Conservation (phyloP, 441 rosid genomes). For the Brassica hybrid region DNA sequence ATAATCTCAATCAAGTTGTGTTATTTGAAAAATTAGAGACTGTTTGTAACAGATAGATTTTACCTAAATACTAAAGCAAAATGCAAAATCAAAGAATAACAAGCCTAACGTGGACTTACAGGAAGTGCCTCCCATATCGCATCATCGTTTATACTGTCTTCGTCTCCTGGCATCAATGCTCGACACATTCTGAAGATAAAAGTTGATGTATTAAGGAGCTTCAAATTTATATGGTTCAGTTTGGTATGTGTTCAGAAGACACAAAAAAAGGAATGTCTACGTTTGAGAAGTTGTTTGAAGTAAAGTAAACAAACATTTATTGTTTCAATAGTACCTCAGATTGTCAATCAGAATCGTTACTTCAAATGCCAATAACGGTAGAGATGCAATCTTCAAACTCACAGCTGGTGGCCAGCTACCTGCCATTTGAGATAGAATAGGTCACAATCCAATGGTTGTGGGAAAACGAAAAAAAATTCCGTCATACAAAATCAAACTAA, state of each 20-base stretch:
- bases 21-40: constrained; percentile 14
- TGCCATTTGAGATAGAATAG: constrained; percentile 40
- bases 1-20: background rate
- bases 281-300: constrained; percentile 6
- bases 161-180: constrained; percentile 96
- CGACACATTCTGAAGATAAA: constrained; percentile 79
- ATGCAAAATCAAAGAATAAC: constrained; percentile 9
- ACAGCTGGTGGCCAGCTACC: constrained; percentile 71
- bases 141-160: constrained; percentile 81
- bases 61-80: background rate
- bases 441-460: constrained; percentile 17
- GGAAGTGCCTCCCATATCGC: constrained; percentile 98
- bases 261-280: background rate
- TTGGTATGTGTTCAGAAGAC: constrained; percentile 13
- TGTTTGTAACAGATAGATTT: constrained; percentile 7
- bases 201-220: constrained; percentile 19
- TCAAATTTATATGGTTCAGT: background rate
- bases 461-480: background rate
- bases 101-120: constrained; percentile 54
- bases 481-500: constrained; percentile 2
- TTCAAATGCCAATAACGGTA: constrained; percentile 85
- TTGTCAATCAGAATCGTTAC: constrained; percentile 77
- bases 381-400: constrained; percentile 85
- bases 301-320: background rate
- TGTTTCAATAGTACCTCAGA: constrained; percentile 61